Evolutionary conservation across 2,329 filamentous ascomycete species (phyloP).

Genomic region (Monosporascus sp.): DNA sequence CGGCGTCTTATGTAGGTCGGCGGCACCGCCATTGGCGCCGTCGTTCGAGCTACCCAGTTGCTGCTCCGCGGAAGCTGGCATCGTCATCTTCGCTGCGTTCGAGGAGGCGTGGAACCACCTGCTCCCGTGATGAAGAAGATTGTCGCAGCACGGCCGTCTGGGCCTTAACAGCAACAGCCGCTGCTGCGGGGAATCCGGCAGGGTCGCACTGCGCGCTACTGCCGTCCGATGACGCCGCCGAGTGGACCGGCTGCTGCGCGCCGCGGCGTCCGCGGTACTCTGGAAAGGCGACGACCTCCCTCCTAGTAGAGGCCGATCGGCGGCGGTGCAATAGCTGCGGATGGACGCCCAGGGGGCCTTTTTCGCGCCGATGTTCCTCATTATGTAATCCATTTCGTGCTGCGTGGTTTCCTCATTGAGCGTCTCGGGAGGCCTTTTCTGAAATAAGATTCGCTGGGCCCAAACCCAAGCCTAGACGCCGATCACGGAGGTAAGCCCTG

Average conservation of each 20-base stretch:
- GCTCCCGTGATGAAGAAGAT: not conserved
- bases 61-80: not conserved
- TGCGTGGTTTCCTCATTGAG: not conserved
- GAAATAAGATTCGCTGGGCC: not conserved
- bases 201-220: no score
- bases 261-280: no score
- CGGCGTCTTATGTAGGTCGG: not conserved
- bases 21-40: not conserved
- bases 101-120: not conserved
- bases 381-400: no score
- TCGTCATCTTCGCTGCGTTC: no score
- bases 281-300: no score
- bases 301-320: no score
- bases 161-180: not conserved
- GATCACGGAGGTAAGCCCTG: not conserved
- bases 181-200: not conserved
- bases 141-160: not conserved
- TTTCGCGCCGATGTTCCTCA: no score
- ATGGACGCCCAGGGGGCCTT: no score
- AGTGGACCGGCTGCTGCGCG: no score
- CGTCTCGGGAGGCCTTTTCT: not conserved
- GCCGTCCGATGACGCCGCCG: no score
- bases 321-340: no score
- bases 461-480: not conserved
- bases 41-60: not conserved